Evolutionary conservation across 2,329 filamentous ascomycete species (phyloP), one percentile per base, ranked within the genome.

Genomic region (Neofusicoccum laricinum): DNA sequence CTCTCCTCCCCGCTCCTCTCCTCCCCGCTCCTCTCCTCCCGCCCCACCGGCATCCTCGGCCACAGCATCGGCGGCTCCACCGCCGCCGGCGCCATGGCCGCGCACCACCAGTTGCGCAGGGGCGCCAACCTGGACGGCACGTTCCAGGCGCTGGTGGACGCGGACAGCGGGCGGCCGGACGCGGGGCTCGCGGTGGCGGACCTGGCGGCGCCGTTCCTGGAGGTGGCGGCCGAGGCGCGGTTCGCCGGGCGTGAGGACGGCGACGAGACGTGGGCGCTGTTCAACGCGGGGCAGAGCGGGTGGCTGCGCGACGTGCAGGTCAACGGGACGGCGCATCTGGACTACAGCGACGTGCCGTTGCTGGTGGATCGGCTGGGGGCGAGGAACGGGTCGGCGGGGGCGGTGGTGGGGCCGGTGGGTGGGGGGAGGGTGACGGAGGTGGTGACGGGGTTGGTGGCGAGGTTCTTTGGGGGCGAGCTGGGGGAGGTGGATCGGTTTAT

Each of bases 281-380:
- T 73, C 21, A 67, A 67, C 4, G 17, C 30, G 1, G 68, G 67
- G n/a, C 69, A 71, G 63, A 65, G 66, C 10, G 70, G 68, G 5
- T 73, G 70, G 71, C 67, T 66, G 55, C 55, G 68, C 19, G 70
- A 68, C 66, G 41, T 71, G n/a, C 68, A 68, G 17, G 64, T 73
- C 12, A 68, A 61, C 1, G 68, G 70, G 1, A 66, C 66, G 0
- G 36, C 40, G n/a, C 71, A 73, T 61, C 66, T 68, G 36, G 68
- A 72, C 34, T 71, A 67, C 49, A 65, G 63, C 4, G 71, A 73
- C 65, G 15, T 72, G 11, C 64, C 65, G 19, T 53, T 67, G 10
- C 70, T 69, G 69, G 67, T 71, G 0, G 71, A 73, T 57, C 46
- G 70, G 10, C 65, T 68, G 36, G 69, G 66, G 15, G 36, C 68